These are phyloP conservation scores for Rhododendron kiyosumense DNA, from an alignment of 148 eudicot genomes.

Conservation along the genomic window DNA sequence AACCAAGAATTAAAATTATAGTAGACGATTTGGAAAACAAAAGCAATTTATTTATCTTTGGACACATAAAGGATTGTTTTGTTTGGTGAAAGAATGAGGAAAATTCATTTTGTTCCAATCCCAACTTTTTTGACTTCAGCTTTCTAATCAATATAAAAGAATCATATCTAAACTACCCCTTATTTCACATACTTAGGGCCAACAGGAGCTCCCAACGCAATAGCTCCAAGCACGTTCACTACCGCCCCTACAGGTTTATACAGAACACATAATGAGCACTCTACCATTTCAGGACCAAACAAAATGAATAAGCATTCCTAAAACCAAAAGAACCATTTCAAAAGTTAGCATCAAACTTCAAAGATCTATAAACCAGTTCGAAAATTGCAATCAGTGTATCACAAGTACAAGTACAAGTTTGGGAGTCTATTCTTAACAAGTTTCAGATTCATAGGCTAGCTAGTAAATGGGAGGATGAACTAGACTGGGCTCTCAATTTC, in stretches of 20 bases:
- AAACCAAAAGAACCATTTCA: background rate
- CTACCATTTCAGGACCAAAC: background rate
- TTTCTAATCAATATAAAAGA: background rate
- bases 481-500: too few species aligned
- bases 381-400: background rate
- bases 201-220: conserved; percentile 89
- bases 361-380: background rate
- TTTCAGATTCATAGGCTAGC: too few species aligned
- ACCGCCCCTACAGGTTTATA: conserved; percentile 53
- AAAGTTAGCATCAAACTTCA: conserved; percentile 18
- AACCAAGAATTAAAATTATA: background rate
- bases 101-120: conserved; percentile 11
- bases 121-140: conserved; percentile 3
- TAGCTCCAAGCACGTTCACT: conserved; percentile 68
- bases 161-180: conserved; percentile 3
- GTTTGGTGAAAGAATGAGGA: conserved; percentile 2
- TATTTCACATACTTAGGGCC: conserved; percentile 55
- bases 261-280: background rate
- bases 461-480: too few species aligned
- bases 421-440: background rate
- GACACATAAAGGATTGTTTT: background rate
- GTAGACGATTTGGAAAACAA: background rate
- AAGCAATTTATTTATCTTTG: conserved; percentile 6
- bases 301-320: background rate
- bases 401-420: background rate